Base-by-base conservation (phyloP, 1,284 basidiomycete species). In the Jaminaea rosea region DNA sequence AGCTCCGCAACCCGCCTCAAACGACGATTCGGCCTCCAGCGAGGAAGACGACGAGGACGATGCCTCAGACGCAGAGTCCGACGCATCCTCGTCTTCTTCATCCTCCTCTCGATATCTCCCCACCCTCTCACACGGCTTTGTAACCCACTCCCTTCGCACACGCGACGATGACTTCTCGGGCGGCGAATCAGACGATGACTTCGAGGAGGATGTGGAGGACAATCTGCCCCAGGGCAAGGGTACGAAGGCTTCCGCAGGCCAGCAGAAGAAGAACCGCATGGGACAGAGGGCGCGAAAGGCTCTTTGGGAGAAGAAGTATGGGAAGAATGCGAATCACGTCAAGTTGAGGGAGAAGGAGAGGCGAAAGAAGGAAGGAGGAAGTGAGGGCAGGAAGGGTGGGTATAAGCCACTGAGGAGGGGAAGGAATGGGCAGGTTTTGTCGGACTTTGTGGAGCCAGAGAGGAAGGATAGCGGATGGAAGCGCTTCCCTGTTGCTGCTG, bases 271-370 rank as follows among this genome's bases (percentile, higher is more conserved):
- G 79, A 97, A 97, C 65, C 78, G 92, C 46, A 80, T 90, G 47
- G 92, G 92, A 15, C 92, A 97, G 75, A 78, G 89, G 47, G 92
- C 92, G 9, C 79, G 92, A 52, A 80, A 86, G 77, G 87, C 87
- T 0, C 92, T 97, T 59, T 96, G 91, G 90, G 92, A 94, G 77
- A 92, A 91, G 77, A 96, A 92, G 75, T 96, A 84, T 68, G 92
- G 92, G 49, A 82, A 80, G 58, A 83, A 84, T 55, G 92, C 92
- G 11, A 93, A 92, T 73, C 92, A 96, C 75, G 80, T 92, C 75
- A 61, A 61, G 50, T 34, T 69, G 28, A 47, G 52, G 24, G 55
- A 64, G 39, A 54, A 62, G 44, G 48, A 50, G 23, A 55, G 59
- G 24, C 29, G 39, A 19, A 55, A 46, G 26, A 46, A 39, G 28